Conservation (phyloP, 2,329 filamentous ascomycete species). For the Fusarium nodosum region DNA sequence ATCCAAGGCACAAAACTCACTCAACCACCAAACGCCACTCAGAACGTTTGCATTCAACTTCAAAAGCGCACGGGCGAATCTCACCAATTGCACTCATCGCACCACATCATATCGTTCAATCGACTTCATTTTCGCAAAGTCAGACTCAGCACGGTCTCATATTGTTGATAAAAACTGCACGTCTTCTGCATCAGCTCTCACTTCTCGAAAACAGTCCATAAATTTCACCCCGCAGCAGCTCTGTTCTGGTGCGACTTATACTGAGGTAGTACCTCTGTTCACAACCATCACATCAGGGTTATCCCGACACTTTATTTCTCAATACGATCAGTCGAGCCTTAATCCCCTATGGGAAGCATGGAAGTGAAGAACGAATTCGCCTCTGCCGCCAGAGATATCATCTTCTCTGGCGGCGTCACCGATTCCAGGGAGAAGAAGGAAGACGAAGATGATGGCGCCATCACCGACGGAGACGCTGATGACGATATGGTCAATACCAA, state of each 20-base stretch:
- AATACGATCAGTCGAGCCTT: constrained; percentile 3
- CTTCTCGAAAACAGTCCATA: constrained; percentile 21
- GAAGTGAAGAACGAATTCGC: constrained; percentile 47
- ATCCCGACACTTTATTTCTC: not conserved
- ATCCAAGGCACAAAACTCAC: constrained; percentile 13
- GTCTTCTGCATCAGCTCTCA: constrained; percentile 13
- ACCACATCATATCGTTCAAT: constrained; percentile 39
- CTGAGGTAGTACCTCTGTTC: constrained; percentile 31
- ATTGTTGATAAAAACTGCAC: constrained; percentile 17
- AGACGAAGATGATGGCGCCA: constrained; percentile 51
- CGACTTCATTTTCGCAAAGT: constrained; percentile 16
- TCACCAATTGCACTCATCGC: constrained; percentile 25
- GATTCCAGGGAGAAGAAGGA: constrained; percentile 25
- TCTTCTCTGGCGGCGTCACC: constrained; percentile 42
- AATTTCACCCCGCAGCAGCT: constrained; percentile 15
- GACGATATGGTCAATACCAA: constrained; percentile 56
- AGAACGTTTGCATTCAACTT: constrained; percentile 5
- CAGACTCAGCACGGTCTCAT: constrained; percentile 11
- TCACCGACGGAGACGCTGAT: constrained; percentile 59
- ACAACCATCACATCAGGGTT: not conserved
- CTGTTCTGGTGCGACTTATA: constrained; percentile 26
- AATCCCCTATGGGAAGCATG: constrained; percentile 26
- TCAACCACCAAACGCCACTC: constrained; percentile 10
- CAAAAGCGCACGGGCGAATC: constrained; percentile 30
- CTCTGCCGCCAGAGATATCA: constrained; percentile 49